Base-by-base conservation (phyloP, 2,329 filamentous ascomycete species). In the Aspergillus sp. region DNA sequence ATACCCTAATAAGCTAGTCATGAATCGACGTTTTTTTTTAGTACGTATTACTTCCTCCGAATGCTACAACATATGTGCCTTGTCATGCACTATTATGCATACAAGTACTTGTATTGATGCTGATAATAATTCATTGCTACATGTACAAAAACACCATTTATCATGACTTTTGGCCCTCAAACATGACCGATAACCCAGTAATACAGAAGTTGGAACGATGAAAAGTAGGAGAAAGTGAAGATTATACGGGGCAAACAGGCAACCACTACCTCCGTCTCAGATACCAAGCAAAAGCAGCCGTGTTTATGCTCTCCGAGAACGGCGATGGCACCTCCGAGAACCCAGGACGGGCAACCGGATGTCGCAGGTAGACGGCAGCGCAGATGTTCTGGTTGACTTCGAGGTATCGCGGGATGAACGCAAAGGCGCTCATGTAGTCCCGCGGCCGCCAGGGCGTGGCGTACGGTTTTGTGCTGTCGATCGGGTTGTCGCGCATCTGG, bases 331-430 rank as follows among this genome's bases (percentile, higher is more conserved):
- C 85, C 69, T 91, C 93, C 3, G 86, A 84, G 55, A 81, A 62
- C 9, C 90, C 90, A 2, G 85, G 85, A 51, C 90, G 79, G 22
- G 89, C 93, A 39, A 97, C 91, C 0, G 93, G 93, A 74, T 98
- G 91, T 49, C 93, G 81, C 53, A 98, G 74, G 68, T 98, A 98
- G 37, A 98, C 90, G 9, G 93, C 93, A 1, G 90, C 85, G 71
- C 93, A 98, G 60, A 97, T 86, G 63, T 90, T 94, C 69, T 95
- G 93, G 76, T 97, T 96, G 59, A 98, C 93, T 73, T 98, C 94
- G 51, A 98, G 81, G 69, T 97, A 98, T 46, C 87, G 78, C 9
- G 93, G 93, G 57, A 98, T 90, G 70, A 95, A 96, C 20, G 90
- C 90, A 70, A 98, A 98, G 0, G 90, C 84, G 45, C 81, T 78